Evolutionary conservation across 352 stramenopile species (phyloP).

Genomic region (Paralagenidium karlingii): DNA sequence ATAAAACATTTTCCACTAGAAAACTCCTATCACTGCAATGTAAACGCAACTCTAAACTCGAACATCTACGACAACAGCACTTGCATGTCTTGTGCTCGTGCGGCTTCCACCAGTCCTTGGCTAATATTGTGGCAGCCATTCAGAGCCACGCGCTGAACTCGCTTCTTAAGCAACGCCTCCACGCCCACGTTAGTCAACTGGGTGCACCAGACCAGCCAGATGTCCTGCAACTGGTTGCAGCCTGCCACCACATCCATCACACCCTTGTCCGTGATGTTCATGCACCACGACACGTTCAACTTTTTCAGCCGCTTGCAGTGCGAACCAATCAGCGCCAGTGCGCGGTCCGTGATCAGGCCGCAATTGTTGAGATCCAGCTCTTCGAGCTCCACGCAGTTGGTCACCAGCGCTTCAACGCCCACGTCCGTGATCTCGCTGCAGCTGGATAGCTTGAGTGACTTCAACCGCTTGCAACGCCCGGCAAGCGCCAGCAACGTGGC

Average conservation of each 20-base stretch:
- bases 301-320: conserved; percentile 37
- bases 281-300: conserved; percentile 78
- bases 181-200: conserved; percentile 66
- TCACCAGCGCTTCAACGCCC: conserved; percentile 49
- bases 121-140: too few species aligned
- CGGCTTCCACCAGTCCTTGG: too few species aligned
- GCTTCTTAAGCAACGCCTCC: conserved; percentile 22
- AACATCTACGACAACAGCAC: too few species aligned
- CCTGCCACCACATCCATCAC: conserved; percentile 48
- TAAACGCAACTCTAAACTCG: too few species aligned
- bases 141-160: background rate
- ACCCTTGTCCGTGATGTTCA: conserved; percentile 83
- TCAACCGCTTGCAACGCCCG: conserved; percentile 43
- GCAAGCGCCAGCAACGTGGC: conserved; percentile 42
- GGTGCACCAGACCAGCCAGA: conserved; percentile 60
- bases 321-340: background rate
- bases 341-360: conserved; percentile 56
- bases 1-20: too few species aligned
- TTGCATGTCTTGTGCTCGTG: too few species aligned
- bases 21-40: too few species aligned
- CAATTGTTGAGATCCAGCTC: conserved; percentile 70
- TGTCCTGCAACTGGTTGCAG: conserved; percentile 40
- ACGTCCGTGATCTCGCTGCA: conserved; percentile 71
- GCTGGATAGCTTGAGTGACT: conserved; percentile 59
- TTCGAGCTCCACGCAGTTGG: conserved; percentile 32